Percentiles rank a stretch among this genome's conserved stretches.
Evolutionary conservation across 441 rosid species (phyloP).

Genomic region (Adansonia rubrostipa): DNA sequence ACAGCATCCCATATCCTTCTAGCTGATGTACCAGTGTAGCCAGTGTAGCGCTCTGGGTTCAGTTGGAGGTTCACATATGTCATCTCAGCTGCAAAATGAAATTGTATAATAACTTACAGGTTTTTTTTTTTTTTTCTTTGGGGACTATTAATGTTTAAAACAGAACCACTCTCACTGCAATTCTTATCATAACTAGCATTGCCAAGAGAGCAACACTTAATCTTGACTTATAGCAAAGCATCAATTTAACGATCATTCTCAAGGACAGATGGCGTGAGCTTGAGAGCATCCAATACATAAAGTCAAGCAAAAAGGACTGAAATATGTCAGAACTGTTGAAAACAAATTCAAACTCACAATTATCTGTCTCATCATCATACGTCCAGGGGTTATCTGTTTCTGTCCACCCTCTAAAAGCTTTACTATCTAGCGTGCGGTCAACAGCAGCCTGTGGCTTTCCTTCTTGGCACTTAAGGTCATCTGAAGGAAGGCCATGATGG

Average conservation of each 20-base stretch:
- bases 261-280: not conserved
- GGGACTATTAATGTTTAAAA: slow-evolving; percentile 9
- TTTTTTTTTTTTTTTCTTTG: not conserved
- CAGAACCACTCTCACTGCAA: slow-evolving; percentile 1
- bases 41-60: slow-evolving; percentile 93
- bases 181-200: not conserved
- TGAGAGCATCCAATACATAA: slow-evolving; percentile 22
- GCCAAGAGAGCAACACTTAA: slow-evolving; percentile 5
- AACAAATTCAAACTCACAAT: slow-evolving; percentile 50
- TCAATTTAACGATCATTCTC: not conserved
- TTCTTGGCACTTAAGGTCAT: slow-evolving; percentile 83
- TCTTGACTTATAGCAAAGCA: slow-evolving; percentile 13
- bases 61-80: slow-evolving; percentile 90
- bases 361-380: slow-evolving; percentile 87
- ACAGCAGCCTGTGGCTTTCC: slow-evolving; percentile 90
- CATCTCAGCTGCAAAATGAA: slow-evolving; percentile 75
- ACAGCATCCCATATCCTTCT: slow-evolving; percentile 98
- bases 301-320: not conserved
- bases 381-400: slow-evolving; percentile 97
- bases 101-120: slow-evolving; percentile 12
- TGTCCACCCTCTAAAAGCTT: slow-evolving; percentile 80
- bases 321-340: not conserved
- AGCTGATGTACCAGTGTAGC: slow-evolving; percentile 91
- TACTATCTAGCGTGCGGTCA: slow-evolving; percentile 76
- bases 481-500: slow-evolving; percentile 55